Base-by-base conservation (phyloP, 805 yeast species). In the Hanseniaspora vineae region DNA sequence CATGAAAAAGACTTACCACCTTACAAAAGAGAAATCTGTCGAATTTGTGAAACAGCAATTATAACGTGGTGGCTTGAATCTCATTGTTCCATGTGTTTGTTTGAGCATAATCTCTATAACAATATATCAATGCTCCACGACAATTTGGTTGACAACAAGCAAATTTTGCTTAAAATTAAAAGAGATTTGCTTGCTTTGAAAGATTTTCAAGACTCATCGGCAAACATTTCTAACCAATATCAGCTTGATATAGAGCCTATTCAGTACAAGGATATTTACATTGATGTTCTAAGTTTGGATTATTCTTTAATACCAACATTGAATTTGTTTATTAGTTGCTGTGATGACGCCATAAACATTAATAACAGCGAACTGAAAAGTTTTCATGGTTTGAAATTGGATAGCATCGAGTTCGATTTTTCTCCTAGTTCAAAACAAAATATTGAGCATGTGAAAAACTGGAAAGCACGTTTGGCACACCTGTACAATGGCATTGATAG, bases 41-140 rank as follows among this genome's bases (percentile, higher is more conserved):
- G 96, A 44, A 88, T 92, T 29, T 92, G 99, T 65, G 99, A 92
- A 58, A 78, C 80, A 31, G 75, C 75, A 44, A 80, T 88, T n/a
- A 96, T 95, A 3, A 84, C 88, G 3, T 92, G 98, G 98, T 92
- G 95, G 83, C 70, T 92, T 39, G 98, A 90, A 56, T 75, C 81
- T 45, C 99, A 92, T 64, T 81, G 90, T 1, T 92, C 88, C 58
- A 67, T 84, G 44, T 92, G 99, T 57, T 70, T 84, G 31, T 75
- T 85, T 35, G 97, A 89, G 61, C 95, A 88, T 64, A 75, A 80
- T 56, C 76, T 84, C 11, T 88, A 81, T 57, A 88, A 87, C 54
- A 80, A 80, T 33, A 77, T 90, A 10, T 85, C 83, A 57, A 55
- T 71, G 35, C 68, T 80, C 43, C 96, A 90, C 54, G 97, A 92